Evolutionary conservation across 345 rosid genomes (phyloP), one percentile per base, ranked within the genome.

Genomic region (Aquilaria sinensis): DNA sequence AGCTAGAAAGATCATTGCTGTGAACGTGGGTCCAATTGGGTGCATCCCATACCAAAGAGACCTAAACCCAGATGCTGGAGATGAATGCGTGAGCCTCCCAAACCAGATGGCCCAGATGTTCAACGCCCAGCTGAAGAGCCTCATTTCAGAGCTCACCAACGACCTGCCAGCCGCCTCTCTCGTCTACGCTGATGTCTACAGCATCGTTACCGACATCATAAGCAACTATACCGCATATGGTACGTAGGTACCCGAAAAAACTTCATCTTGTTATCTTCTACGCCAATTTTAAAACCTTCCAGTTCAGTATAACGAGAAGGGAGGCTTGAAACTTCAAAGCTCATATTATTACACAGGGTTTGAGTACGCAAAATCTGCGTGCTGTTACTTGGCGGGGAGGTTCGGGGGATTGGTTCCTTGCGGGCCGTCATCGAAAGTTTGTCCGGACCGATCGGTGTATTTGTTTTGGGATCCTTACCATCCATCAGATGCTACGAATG

Each of bases 41-140:
- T 91, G 97, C 65, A 84, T 91, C 51, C 97, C 97, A 4, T 88
- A 47, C 61, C 79, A 82, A 60, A 82, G 85, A 68, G 90, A 87
- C 30, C 8, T 70, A 7, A 75, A 80, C 69, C 86, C 79, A 30
- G 56, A 56, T 7, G 51, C 66, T 1, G 91, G 85, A 64, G 71
- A 73, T 6, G 43, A 61, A 2, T 86, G 97, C 64, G 83, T 66
- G 3, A 77, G 68, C 53, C 54, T 69, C 46, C 78, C 85, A 1
- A 91, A 91, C 69, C 77, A 84, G 72, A 13, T 86, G 67, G 97
- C 89, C n/a, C 85, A 71, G 76, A 64, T 71, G 47, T 88, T 71
- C 54, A 86, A 91, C 56, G 14, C 61, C 34, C 65, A 74, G 52
- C 33, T 91, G 60, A 80, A 57, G 73, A 70, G 23, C 61, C 82